Evolutionary conservation across 306 rosid species (phyloP).

Genomic region (Acacia crassicarpa): DNA sequence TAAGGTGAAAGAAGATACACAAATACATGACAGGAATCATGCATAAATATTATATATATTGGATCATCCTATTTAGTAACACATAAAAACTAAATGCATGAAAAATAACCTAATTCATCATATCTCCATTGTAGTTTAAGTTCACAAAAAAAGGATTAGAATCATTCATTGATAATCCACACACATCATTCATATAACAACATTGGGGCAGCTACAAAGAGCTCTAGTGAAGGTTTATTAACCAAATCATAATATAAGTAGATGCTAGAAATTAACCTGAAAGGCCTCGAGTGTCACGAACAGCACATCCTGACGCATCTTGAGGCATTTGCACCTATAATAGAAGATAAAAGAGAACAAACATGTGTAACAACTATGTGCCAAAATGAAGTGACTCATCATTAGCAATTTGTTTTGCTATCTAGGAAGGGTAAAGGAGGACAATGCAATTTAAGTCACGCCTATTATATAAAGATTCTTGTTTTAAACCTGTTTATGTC

Average conservation of each 20-base stretch:
- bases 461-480: neutral
- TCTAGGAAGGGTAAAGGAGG: neutral
- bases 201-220: neutral
- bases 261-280: conserved; percentile 61
- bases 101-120: neutral
- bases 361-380: conserved; percentile 6
- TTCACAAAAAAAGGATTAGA: neutral
- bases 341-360: conserved; percentile 2
- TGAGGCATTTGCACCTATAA: conserved; percentile 93
- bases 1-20: neutral
- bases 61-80: neutral
- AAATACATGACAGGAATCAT: neutral
- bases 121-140: neutral
- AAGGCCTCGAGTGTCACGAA: conserved; percentile 84
- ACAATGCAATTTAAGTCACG: neutral
- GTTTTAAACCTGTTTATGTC: neutral
- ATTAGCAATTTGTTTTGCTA: neutral
- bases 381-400: neutral
- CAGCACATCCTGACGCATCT: conserved; percentile 77
- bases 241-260: neutral
- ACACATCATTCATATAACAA: neutral
- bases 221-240: neutral
- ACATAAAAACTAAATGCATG: neutral
- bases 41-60: neutral
- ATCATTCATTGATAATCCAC: neutral